Percentiles rank a stretch among this genome's conserved stretches.
Evolutionary conservation across 2,329 filamentous ascomycete genomes (phyloP).

Genomic region (Hymenoscyphus occultus): DNA sequence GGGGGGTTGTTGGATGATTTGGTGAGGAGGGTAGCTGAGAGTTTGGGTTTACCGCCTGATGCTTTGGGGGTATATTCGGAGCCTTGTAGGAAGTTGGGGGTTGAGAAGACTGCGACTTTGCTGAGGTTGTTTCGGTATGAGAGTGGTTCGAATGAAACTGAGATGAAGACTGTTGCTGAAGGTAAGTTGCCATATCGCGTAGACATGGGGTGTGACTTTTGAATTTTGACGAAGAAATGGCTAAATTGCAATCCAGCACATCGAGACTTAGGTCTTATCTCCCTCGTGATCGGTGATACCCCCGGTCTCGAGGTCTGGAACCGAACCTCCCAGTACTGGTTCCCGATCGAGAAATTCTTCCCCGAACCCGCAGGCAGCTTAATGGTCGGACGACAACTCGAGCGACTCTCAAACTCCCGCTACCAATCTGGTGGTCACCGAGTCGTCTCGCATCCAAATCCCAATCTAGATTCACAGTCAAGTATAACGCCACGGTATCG

Average conservation of each 20-base stretch:
- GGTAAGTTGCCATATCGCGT: conserved; percentile 17
- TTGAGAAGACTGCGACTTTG: conserved; percentile 27
- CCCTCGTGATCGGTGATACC: conserved; percentile 30
- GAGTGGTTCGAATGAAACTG: conserved; percentile 14
- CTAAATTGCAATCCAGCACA: conserved; percentile 22
- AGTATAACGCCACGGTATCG: conserved; percentile 12
- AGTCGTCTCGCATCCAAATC: conserved; percentile 25
- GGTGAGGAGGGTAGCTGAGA: conserved; percentile 24
- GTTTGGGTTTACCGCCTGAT: conserved; percentile 26
- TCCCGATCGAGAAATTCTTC: conserved; percentile 27
- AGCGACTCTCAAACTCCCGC: conserved; percentile 25
- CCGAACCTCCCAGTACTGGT: conserved; percentile 18
- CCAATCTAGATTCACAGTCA: neutral
- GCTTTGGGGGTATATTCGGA: conserved; percentile 26
- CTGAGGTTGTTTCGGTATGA: conserved; percentile 32
- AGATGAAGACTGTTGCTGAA: conserved; percentile 28
- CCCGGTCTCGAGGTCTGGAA: conserved; percentile 32
- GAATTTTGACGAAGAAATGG: neutral
- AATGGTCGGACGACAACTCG: conserved; percentile 29
- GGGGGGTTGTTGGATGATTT: conserved; percentile 24
- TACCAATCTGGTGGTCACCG: conserved; percentile 28
- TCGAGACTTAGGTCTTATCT: conserved; percentile 29
- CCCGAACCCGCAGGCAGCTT: conserved; percentile 20
- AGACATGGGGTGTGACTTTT: neutral
- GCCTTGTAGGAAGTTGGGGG: conserved; percentile 21